Base-by-base conservation (phyloP, 2,329 filamentous ascomycete genomes). In the Ascochyta clinopodiicola region DNA sequence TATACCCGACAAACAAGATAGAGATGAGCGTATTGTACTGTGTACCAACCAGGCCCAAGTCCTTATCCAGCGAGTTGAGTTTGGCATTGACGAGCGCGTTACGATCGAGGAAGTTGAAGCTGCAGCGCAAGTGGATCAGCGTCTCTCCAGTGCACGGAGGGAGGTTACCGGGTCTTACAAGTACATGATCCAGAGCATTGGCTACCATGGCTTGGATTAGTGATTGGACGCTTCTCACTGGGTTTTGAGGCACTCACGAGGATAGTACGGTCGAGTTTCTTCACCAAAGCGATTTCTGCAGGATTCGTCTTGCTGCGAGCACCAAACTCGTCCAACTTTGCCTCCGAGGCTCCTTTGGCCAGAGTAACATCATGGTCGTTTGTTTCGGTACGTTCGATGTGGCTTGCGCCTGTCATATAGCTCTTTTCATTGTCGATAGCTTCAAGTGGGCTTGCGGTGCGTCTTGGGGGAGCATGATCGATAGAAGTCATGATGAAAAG, bases 21-120 rank as follows among this genome's bases (percentile, higher is more conserved):
- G 37, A 57, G 7, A 22, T 24, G 12, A 47, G 49, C 12, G 45
- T 48, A 4, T 37, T 46, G 15, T 48, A 49, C 45, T 72, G 59
- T 8, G 63, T 60, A 12, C 64, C 70, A 31, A 44, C 61, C 56
- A 68, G 66, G 3, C 64, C 69, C n/a, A 70, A 46, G 44, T 89
- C 86, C 0, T 78, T 74, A 48, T 88, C 82, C 8, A 90, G 76
- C 12, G 86, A 84, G 67, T 86, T 84, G 47, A 90, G 76, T 6
- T 83, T 81, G 0, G 87, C 88, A 3, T 86, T 81, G 1, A 86
- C 85, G 59, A 89, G 87, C 67, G 88, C 86, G 70, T 87, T 87
- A n/a, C 86, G 79, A 64, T 88, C 86, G 8, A 72, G 66, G 34
- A 71, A 75, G 37, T 75, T 76, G 44, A 56, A 56, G 21, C 36